Conservation (phyloP, 1,139 yeast species). For the Zygosaccharomyces pseudobailii region DNA sequence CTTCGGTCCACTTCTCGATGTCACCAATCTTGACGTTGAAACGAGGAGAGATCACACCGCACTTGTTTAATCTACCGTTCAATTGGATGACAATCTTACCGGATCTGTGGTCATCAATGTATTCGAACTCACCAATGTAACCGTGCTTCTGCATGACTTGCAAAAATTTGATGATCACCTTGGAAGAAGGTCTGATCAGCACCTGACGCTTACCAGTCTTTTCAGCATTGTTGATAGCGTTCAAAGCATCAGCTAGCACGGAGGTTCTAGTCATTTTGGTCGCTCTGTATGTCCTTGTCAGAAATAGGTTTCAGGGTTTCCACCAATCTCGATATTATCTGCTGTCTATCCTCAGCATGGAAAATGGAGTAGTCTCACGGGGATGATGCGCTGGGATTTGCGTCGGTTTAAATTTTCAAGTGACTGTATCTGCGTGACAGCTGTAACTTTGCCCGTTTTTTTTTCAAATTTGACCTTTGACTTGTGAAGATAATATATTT, state of each 20-base stretch:
- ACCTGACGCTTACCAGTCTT: slow-evolving; percentile 99
- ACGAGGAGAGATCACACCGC: slow-evolving; percentile 98
- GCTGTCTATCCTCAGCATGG: background rate
- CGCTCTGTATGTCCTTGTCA: slow-evolving; percentile 2
- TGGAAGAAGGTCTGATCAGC: slow-evolving; percentile 96
- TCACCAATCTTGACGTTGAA: slow-evolving; percentile 92
- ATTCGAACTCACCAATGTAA: slow-evolving; percentile 98
- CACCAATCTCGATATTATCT: background rate
- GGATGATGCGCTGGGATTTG: background rate
- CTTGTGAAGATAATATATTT: background rate
- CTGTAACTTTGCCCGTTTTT: background rate
- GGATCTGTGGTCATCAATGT: slow-evolving; percentile 98
- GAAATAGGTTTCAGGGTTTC: background rate
- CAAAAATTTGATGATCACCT: slow-evolving; percentile 95
- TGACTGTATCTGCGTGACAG: slow-evolving; percentile 8
- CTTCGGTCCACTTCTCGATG: slow-evolving; percentile 96
- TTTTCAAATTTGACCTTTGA: background rate
- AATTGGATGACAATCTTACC: slow-evolving; percentile 96
- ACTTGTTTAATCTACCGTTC: slow-evolving; percentile 97
- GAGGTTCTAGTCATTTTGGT: slow-evolving; percentile 92
- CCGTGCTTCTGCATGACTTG: slow-evolving; percentile 99
- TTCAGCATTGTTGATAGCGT: slow-evolving; percentile 98
- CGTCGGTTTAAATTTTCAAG: slow-evolving; percentile 7
- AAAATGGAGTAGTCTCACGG: background rate
- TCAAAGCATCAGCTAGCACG: slow-evolving; percentile 98